Conservation (phyloP, 2,329 filamentous ascomycete genomes). For the Ophiocordyceps robertsii region DNA sequence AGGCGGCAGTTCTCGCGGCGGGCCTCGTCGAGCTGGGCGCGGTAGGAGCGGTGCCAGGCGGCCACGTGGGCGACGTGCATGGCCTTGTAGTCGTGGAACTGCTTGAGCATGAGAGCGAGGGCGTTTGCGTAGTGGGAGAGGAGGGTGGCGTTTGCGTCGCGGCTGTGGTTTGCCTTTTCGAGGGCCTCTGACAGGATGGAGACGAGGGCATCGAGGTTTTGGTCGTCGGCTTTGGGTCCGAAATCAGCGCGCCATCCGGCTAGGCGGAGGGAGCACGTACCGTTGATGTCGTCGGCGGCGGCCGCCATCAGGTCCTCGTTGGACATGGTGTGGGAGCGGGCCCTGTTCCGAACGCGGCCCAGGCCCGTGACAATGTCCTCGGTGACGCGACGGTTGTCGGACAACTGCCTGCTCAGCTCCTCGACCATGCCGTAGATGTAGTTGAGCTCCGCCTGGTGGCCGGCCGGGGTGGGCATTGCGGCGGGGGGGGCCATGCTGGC, state of each 20-base stretch:
- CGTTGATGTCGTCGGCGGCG: slow-evolving; percentile 41
- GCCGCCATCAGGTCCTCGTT: slow-evolving; percentile 46
- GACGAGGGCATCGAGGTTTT: slow-evolving; percentile 47
- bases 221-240: slow-evolving; percentile 33
- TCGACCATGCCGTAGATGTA: slow-evolving; percentile 58
- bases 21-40: slow-evolving; percentile 49
- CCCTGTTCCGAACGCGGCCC: slow-evolving; percentile 45
- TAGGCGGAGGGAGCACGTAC: slow-evolving; percentile 21
- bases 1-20: slow-evolving; percentile 50
- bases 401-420: slow-evolving; percentile 48
- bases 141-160: slow-evolving; percentile 46
- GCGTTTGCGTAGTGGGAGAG: slow-evolving; percentile 44
- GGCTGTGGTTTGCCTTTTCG: slow-evolving; percentile 45
- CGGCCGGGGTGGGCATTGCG: slow-evolving; percentile 47
- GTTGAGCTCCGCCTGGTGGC: slow-evolving; percentile 54
- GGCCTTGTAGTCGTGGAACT: slow-evolving; percentile 53
- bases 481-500: slow-evolving; percentile 26
- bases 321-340: slow-evolving; percentile 33
- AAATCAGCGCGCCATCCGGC: neutral
- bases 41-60: slow-evolving; percentile 53
- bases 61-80: slow-evolving; percentile 48
- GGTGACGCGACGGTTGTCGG: slow-evolving; percentile 47
- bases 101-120: slow-evolving; percentile 43
- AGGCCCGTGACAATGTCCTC: slow-evolving; percentile 51
- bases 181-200: slow-evolving; percentile 48